These are phyloP conservation scores for Dicorynia guianensis DNA, from an alignment of 306 rosid genomes.

Conservation along the genomic window DNA sequence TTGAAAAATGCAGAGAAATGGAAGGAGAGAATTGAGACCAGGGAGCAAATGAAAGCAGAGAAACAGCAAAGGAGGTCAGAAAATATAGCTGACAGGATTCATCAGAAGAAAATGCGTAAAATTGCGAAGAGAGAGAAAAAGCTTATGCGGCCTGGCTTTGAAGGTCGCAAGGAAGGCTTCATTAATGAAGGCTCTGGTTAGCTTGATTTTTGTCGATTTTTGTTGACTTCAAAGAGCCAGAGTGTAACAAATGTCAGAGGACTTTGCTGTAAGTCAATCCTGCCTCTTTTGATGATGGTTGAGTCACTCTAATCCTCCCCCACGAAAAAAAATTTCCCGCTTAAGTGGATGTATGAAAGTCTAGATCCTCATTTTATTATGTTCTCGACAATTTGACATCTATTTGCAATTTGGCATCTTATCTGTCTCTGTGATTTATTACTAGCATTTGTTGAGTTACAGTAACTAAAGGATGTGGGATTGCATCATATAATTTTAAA, in stretches of 20 bases:
- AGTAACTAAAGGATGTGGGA: no score
- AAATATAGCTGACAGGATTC: slow-evolving; percentile 67
- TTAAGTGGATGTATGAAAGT: no score
- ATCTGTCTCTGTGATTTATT: no score
- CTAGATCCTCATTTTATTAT: no score
- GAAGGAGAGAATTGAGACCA: slow-evolving; percentile 73
- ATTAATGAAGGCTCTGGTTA: slow-evolving; percentile 50
- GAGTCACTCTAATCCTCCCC: no score
- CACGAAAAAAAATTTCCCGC: no score
- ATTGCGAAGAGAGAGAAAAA: slow-evolving; percentile 91
- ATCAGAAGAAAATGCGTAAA: slow-evolving; percentile 71
- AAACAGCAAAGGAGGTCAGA: slow-evolving; percentile 76
- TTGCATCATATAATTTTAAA: no score
- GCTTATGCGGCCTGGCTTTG: slow-evolving; percentile 87
- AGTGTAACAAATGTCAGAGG: background rate
- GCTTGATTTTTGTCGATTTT: slow-evolving; percentile 21
- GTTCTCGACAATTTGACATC: no score
- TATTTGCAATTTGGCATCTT: no score
- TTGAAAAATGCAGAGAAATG: slow-evolving; percentile 77
- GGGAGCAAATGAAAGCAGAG: slow-evolving; percentile 73
- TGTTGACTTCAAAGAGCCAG: background rate
- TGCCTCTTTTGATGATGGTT: no score
- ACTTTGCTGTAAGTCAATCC: no score
- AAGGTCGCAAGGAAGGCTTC: slow-evolving; percentile 87
- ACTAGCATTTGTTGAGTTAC: no score